Evolutionary conservation across 1,284 basidiomycete genomes (phyloP), one percentile per base, ranked within the genome.

Genomic region (Mycena citricolor): DNA sequence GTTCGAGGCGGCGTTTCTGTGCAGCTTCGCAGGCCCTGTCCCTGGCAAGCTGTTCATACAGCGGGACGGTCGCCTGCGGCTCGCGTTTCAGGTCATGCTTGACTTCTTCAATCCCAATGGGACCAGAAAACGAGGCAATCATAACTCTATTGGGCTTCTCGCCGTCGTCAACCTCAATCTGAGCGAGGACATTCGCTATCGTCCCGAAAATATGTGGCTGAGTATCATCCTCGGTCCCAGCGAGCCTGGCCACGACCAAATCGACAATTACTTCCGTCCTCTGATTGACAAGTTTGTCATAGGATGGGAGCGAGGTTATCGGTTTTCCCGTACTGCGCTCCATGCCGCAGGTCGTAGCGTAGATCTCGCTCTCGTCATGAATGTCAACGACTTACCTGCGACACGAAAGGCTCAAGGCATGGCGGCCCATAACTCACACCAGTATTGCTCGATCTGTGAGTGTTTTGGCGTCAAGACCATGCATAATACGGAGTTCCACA

Each of bases 401-500:
- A 59, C 61, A 1, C 47, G 62, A 3, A 62, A 71, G 40, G 53
- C 61, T 4, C 41, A 48, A 13, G 66, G 63, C 1, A 51, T 61
- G 17, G 55, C 51, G 3, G 34, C 39, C 3, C 36, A 52, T 17
- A 42, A 26, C 0, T 54, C 54, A 4, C 54, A 55, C 5, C 54
- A 61, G 29, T 67, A 66, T 39, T 73, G 70, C 32, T 61, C 59
- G 1, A 43, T 59, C 4, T 70, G 69, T 44, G 39, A 57, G 7
- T 52, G 28, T 54, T 64, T 2, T 13, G 58, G 68, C 17, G 55
- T 66, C n/a, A 40, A 65, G 31, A 48, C 62, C 29, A 26, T 62
- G 0, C 51, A 65, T 25, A 11, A 31, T 8, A 26, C 36, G 8
- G 33, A 59, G n/a, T 67, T 62, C 64, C 8, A 35, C 8, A 32